Percentiles rank a stretch among this genome's conserved stretches.
These are phyloP conservation scores for Xylaria sp. DNA, from an alignment of 2,329 filamentous ascomycete genomes.

Conservation along the genomic window DNA sequence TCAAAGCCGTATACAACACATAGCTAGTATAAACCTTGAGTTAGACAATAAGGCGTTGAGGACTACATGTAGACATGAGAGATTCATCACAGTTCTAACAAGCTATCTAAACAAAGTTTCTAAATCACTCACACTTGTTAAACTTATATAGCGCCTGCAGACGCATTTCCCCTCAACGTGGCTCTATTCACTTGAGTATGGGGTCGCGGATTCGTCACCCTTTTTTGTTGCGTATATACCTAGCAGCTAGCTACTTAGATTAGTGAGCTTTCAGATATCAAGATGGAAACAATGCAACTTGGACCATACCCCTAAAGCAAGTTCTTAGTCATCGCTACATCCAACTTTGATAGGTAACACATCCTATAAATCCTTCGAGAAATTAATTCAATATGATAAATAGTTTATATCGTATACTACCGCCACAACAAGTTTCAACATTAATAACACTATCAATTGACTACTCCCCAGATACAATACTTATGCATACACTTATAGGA, in stretches of 20 bases:
- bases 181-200: neutral
- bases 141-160: neutral
- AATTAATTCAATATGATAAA: neutral
- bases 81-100: no score
- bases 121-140: neutral
- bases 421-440: neutral
- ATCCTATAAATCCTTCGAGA: neutral
- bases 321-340: neutral
- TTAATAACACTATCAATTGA: neutral
- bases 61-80: no score
- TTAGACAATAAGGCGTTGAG: no score
- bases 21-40: no score
- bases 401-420: neutral
- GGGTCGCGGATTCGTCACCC: no score
- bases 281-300: neutral
- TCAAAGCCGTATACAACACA: no score
- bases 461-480: neutral
- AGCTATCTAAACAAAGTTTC: no score
- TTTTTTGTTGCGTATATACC: no score
- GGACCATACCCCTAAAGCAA: neutral
- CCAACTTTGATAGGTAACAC: neutral
- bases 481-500: neutral
- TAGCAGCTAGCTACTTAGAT: neutral
- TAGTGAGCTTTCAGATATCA: no score
- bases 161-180: neutral